Base-by-base conservation (phyloP, 495 filamentous ascomycete species). In the Podospora anserina region DNA sequence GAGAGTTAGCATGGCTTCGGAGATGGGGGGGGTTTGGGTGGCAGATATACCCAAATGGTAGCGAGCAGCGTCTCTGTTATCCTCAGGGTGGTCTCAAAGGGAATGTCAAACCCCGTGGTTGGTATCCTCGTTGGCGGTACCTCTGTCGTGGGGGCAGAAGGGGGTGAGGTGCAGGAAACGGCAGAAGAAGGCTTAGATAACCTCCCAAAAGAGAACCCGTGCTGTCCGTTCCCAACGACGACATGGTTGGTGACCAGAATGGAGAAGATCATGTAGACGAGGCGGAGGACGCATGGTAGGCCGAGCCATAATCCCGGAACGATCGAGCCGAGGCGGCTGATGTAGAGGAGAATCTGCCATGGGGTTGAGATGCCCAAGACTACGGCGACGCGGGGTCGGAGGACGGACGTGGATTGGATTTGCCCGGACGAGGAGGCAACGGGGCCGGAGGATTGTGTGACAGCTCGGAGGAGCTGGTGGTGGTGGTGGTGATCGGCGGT, bases 41-140 rank as follows among this genome's bases (percentile, higher is more conserved):
- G 30, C 32, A 28, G 9, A n/a, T 26, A 62, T 85, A 93, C 92
- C 92, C 92, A 95, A 78, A 94, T 85, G 70, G 89, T 88, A 61
- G 91, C 92, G 78, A 95, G 82, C 71, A 89, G 86, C 57, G 93
- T 88, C 82, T 95, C 92, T 39, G 88, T 92, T 58, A 92, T 84
- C 71, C 86, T 82, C 73, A 92, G 68, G 23, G 76, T 69, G 54
- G 75, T 70, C 65, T 79, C 76, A 59, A 77, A 75, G 11, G 69
- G 58, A 55, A 71, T 66, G 23, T 71, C 69, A 32, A 61, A 69
- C 27, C 49, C 60, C 58, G 71, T 34, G 9, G 68, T 18, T 23
- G 39, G 18, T 23, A 26, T 34, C 54, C 30, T 19, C 64, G n/a
- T 19, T 58, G 58, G 64, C n/a, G 57, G 55, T 60, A 26, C 65